Evolutionary conservation across 495 filamentous ascomycete species (phyloP).

Genomic region (Melanomma pulvis-pyrius): DNA sequence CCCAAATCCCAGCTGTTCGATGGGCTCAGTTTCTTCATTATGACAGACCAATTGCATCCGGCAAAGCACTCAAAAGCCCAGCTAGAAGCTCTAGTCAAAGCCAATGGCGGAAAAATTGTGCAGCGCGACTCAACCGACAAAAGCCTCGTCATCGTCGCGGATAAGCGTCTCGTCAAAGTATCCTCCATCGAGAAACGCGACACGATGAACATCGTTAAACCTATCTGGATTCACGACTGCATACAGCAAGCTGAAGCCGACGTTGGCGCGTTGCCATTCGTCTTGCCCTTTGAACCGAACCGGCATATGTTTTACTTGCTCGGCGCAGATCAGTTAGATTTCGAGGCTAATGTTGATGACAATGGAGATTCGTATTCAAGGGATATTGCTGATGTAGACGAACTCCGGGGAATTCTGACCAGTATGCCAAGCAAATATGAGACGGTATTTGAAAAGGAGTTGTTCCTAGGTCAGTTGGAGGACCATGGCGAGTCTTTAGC

Average conservation of each 20-base stretch:
- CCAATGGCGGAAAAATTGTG: slow-evolving; percentile 80
- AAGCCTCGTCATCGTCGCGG: slow-evolving; percentile 72
- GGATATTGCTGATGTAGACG: slow-evolving; percentile 61
- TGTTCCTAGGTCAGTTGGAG: slow-evolving; percentile 58
- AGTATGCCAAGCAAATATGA: slow-evolving; percentile 50
- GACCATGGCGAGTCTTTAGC: slow-evolving; percentile 57
- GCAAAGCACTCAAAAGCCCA: slow-evolving; percentile 74
- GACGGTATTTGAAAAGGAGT: slow-evolving; percentile 15
- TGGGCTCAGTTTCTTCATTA: slow-evolving; percentile 76
- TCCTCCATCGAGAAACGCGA: slow-evolving; percentile 75
- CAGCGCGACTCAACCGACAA: slow-evolving; percentile 67
- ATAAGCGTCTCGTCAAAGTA: slow-evolving; percentile 79
- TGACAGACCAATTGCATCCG: slow-evolving; percentile 62
- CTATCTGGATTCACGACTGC: slow-evolving; percentile 85
- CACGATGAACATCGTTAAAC: slow-evolving; percentile 69
- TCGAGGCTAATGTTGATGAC: slow-evolving; percentile 64
- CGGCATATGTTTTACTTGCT: slow-evolving; percentile 63
- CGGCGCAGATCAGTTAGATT: slow-evolving; percentile 49
- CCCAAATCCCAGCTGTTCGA: slow-evolving; percentile 67
- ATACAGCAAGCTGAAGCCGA: slow-evolving; percentile 68
- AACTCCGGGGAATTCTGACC: slow-evolving; percentile 61
- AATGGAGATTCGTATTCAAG: slow-evolving; percentile 84
- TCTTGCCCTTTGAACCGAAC: slow-evolving; percentile 71
- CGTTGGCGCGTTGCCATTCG: slow-evolving; percentile 54
- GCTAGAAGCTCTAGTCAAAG: slow-evolving; percentile 84